Percentiles rank a stretch among this genome's conserved stretches.
phyloP scores from a whole-genome alignment of 306 rosid genomes.

The Boehmeria nivea region DNA sequence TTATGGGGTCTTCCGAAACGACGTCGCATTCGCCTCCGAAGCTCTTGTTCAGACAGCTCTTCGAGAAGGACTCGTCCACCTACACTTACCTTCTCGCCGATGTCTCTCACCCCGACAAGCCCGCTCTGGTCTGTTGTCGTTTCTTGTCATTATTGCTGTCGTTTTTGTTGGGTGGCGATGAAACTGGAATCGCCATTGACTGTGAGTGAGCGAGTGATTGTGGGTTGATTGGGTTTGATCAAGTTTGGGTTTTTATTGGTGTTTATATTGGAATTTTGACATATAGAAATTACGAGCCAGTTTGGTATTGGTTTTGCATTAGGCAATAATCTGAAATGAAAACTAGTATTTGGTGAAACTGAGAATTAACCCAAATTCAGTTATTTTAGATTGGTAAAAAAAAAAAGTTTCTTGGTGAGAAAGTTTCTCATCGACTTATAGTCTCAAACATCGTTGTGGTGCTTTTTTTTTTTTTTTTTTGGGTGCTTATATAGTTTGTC shows the following conservation, averaged over 20 bases:
- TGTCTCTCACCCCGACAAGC: slow-evolving; percentile 60
- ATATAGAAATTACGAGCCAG: too few species aligned
- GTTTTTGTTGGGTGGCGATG: neutral
- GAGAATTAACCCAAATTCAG: too few species aligned
- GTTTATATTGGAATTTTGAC: too few species aligned
- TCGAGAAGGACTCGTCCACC: slow-evolving; percentile 94
- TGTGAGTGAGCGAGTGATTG: too few species aligned
- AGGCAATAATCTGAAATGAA: too few species aligned
- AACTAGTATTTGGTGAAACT: too few species aligned
- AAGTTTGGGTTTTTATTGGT: too few species aligned
- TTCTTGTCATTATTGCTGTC: neutral
- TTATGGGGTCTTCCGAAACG: slow-evolving; percentile 18
- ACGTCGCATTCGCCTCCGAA: slow-evolving; percentile 24
- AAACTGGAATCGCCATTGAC: too few species aligned
- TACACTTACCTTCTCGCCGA: slow-evolving; percentile 91
- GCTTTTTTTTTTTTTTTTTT: neutral
- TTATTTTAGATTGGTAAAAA: too few species aligned
- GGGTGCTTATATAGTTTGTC: neutral
- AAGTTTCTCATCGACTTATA: neutral
- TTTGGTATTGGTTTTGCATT: too few species aligned
- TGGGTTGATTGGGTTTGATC: too few species aligned
- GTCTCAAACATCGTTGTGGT: neutral
- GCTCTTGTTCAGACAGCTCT: slow-evolving; percentile 83
- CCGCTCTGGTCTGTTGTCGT: slow-evolving; percentile 50
- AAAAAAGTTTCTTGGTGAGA: too few species aligned